Base-by-base conservation (phyloP, 2,329 filamentous ascomycete species). In the Trichoderma gracile region DNA sequence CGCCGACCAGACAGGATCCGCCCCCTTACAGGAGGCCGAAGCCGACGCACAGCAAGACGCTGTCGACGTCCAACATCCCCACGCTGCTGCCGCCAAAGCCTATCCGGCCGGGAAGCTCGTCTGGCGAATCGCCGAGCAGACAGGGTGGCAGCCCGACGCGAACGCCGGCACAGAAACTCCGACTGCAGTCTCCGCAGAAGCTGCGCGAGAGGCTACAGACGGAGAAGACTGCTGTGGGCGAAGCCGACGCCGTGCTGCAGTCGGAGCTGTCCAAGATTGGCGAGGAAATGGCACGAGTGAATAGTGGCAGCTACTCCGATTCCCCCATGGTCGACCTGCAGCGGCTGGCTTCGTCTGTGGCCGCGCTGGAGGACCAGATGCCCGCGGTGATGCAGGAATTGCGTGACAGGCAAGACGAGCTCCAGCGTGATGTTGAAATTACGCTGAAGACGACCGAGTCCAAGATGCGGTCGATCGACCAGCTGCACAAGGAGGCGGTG, bases 401-500 rank as follows among this genome's bases (percentile, higher is more conserved):
- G 50, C 82, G 80, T 12, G 80, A 83, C 15, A 85, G 86, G 54
- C 87, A 91, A 56, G 80, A 83, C 8, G 78, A 82, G 4, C 82
- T 96, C 57, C 86, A 90, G 66, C 81, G 80, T 33, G 92, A 96
- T 68, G 80, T 96, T 69, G 87, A 92, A 47, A 86, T 81, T 21
- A 88, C 88, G 1, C 81, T 97, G 15, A 83, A 86, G 70, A 87
- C 92, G 1, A 87, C 86, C 15, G 93, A 97, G 74, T 84, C 84
- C 65, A 93, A 95, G 71, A 88, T 89, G 65, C 90, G 88, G 70
- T 89, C 90, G 46, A 86, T 97, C 60, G 93, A 97, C 74, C 91
- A 96, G 77, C 80, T 97, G 58, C 96, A 96, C 78, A 90, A 92
- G 68, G 92, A 97, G 73, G 86, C 89, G 17, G 92, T 88, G 70